Percentiles rank a stretch among this genome's conserved stretches.
These are phyloP conservation scores for Epithemia pelagica DNA, from an alignment of 108 stramenopile species.

Conservation along the genomic window DNA sequence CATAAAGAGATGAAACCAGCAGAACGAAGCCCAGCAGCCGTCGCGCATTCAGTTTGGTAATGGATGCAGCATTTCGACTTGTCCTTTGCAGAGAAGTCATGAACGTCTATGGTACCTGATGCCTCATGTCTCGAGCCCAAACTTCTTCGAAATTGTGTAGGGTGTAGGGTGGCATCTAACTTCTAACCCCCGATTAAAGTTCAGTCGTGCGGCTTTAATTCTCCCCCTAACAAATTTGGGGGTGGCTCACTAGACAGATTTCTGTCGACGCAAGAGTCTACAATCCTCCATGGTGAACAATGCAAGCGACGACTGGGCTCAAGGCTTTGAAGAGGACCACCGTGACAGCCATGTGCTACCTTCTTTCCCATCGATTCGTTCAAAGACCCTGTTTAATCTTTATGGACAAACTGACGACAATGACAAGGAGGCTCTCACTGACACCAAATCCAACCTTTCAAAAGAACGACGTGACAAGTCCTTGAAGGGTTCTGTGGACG, in stretches of 20 bases:
- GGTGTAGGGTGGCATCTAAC: too few species aligned
- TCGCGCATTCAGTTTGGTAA: background rate
- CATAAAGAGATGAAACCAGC: too few species aligned
- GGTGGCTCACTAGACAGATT: too few species aligned
- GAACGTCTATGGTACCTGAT: too few species aligned
- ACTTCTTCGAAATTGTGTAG: too few species aligned
- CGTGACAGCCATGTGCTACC: background rate
- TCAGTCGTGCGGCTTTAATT: too few species aligned
- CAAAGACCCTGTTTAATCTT: constrained; percentile 2
- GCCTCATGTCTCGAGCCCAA: too few species aligned
- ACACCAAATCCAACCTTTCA: too few species aligned
- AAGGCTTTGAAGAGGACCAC: background rate
- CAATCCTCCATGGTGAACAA: background rate
- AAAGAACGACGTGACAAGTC: constrained; percentile 55
- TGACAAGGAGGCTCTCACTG: too few species aligned
- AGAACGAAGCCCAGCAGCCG: background rate
- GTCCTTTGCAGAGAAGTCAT: background rate
- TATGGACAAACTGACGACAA: background rate
- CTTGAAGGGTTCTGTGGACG: constrained; percentile 80
- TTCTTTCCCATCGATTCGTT: constrained; percentile 3
- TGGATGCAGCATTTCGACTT: background rate
- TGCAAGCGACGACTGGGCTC: too few species aligned
- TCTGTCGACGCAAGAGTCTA: background rate
- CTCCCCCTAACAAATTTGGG: too few species aligned
- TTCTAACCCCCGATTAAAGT: too few species aligned